phyloP scores from a whole-genome alignment of 208 protist species.

The Trypanosoma mega region DNA sequence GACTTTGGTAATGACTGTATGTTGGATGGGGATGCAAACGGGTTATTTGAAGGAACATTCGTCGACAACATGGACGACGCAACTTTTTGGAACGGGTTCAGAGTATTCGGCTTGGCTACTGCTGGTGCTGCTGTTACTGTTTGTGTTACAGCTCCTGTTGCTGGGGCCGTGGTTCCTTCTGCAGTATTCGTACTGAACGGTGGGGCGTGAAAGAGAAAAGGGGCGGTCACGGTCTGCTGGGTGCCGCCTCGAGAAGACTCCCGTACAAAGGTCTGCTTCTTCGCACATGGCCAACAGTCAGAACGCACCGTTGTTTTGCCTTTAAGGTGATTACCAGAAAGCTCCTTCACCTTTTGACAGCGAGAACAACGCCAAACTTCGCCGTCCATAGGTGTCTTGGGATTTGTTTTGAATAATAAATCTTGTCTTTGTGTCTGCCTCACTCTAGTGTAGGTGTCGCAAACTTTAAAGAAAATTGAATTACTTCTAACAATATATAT shows the following conservation, averaged over 20 bases:
- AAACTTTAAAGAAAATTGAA: too few species aligned
- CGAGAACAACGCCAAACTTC: slow-evolving; percentile 38
- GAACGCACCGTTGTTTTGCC: slow-evolving; percentile 48
- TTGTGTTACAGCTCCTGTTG: not conserved
- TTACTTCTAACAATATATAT: too few species aligned
- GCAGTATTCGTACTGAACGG: not conserved
- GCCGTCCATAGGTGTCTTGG: not conserved
- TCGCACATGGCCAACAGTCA: slow-evolving; percentile 61
- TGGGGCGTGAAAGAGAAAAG: slow-evolving; percentile 19
- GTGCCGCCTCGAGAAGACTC: not conserved
- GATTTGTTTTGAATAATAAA: not conserved
- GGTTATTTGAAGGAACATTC: too few species aligned
- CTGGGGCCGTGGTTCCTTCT: not conserved
- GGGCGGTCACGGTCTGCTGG: slow-evolving; percentile 9
- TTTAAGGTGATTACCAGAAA: slow-evolving; percentile 29
- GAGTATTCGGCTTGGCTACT: not conserved
- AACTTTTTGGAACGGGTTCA: slow-evolving; percentile 1
- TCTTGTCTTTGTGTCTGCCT: too few species aligned
- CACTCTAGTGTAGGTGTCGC: too few species aligned
- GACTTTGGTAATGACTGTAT: too few species aligned
- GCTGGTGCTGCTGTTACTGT: not conserved
- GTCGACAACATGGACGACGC: not conserved
- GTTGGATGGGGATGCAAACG: too few species aligned
- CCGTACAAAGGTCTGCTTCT: slow-evolving; percentile 37
- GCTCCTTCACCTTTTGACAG: slow-evolving; percentile 40